phyloP scores from a whole-genome alignment of 306 rosid species.

The Trichosanthes truncata region DNA sequence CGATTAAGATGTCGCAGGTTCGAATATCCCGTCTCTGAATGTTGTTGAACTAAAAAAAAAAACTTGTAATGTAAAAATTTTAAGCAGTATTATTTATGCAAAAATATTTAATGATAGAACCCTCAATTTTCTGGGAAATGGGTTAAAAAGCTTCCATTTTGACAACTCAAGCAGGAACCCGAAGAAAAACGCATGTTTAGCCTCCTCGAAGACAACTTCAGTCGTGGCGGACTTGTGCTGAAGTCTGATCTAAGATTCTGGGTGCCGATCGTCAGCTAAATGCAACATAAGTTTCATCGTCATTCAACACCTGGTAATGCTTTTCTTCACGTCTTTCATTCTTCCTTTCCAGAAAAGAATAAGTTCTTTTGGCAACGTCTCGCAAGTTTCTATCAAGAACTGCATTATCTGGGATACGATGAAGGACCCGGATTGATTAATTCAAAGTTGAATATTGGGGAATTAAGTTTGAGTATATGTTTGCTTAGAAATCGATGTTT shows the following conservation, averaged over 20 bases:
- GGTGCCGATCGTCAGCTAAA: background rate
- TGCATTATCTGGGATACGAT: background rate
- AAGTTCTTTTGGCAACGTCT: background rate
- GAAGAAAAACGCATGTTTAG: background rate
- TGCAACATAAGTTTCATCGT: background rate
- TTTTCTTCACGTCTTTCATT: background rate
- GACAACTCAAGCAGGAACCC: background rate
- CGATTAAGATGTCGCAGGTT: too few relatives aligned
- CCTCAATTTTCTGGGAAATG: background rate
- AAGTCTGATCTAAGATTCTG: background rate
- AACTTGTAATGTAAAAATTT: too few relatives aligned
- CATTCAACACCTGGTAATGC: background rate
- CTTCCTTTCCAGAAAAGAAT: background rate
- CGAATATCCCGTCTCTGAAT: too few relatives aligned
- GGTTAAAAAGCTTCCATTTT: background rate
- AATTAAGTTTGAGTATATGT: background rate
- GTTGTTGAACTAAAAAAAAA: too few relatives aligned
- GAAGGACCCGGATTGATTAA: background rate
- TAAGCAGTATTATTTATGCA: too few relatives aligned
- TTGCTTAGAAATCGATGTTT: background rate
- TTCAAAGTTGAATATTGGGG: background rate
- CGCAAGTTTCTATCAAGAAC: background rate
- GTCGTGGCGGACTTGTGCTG: background rate
- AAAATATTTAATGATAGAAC: background rate
- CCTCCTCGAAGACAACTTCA: background rate